These are phyloP conservation scores for Coemansia sp. DNA, from an alignment of 192 early-diverging fungal genomes.

Conservation along the genomic window DNA sequence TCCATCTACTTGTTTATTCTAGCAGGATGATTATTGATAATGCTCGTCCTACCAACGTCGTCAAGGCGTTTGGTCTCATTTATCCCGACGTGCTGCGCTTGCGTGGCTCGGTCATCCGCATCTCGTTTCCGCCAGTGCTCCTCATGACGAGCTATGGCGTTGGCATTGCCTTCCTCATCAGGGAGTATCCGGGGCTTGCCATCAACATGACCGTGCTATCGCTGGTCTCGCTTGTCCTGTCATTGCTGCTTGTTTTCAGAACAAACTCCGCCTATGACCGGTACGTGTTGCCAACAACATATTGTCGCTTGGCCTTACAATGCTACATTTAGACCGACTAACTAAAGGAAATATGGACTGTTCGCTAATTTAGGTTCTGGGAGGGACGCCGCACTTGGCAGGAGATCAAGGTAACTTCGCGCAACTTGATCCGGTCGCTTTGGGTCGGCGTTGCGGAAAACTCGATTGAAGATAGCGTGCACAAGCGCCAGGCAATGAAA, in stretches of 20 bases:
- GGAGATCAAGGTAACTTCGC: constrained; percentile 66
- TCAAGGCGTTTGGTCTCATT: constrained; percentile 31
- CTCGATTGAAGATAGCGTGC: constrained; percentile 55
- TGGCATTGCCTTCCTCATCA: constrained; percentile 52
- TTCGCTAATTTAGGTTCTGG: constrained; percentile 42
- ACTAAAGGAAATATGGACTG: not conserved
- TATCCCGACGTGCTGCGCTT: constrained; percentile 52
- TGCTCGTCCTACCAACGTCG: constrained; percentile 33
- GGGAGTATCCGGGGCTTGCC: constrained; percentile 31
- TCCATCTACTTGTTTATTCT: not conserved
- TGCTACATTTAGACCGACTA: not conserved
- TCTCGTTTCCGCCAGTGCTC: constrained; percentile 39
- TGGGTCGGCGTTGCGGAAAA: constrained; percentile 72
- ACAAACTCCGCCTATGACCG: constrained; percentile 71
- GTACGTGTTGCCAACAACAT: constrained; percentile 41
- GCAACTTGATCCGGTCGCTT: constrained; percentile 77
- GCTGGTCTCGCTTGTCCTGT: constrained; percentile 56
- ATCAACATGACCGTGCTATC: constrained; percentile 51
- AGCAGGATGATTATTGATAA: constrained; percentile 47
- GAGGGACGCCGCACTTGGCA: constrained; percentile 89
- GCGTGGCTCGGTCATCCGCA: constrained; percentile 57
- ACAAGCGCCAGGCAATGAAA: constrained; percentile 72
- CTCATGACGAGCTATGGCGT: constrained; percentile 54
- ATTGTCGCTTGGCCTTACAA: not conserved
- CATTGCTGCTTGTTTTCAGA: constrained; percentile 62